Percentiles rank a stretch among this genome's conserved stretches.
phyloP scores from a whole-genome alignment of 139 green algal species.

The Closterium sp. region DNA sequence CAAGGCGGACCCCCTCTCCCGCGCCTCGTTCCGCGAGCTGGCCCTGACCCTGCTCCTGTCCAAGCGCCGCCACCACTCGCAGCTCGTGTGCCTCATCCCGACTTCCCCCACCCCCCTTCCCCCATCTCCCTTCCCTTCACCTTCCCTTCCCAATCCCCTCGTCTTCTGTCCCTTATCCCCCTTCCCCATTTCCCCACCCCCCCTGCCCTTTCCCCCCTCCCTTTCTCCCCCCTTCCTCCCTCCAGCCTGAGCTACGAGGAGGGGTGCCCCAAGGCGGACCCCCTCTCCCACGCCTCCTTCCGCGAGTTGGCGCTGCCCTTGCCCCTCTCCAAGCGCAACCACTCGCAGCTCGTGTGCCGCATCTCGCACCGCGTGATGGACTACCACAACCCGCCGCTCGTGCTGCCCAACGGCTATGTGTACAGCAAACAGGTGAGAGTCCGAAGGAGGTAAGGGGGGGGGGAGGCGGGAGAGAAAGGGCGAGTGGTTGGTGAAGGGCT shows the following conservation, averaged over 20 bases:
- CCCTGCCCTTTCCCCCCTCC: background rate
- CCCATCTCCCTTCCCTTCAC: background rate
- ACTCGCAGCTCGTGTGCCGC: slow-evolving; percentile 84
- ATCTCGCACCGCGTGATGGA: slow-evolving; percentile 82
- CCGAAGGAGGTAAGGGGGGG: too few species aligned
- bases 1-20: slow-evolving; percentile 71
- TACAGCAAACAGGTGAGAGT: slow-evolving; percentile 64
- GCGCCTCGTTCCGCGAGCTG: slow-evolving; percentile 69
- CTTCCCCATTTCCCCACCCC: background rate
- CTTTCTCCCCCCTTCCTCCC: background rate
- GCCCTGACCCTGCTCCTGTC: slow-evolving; percentile 74
- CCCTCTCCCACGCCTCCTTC: slow-evolving; percentile 72
- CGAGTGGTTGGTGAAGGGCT: too few species aligned
- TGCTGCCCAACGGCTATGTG: slow-evolving; percentile 86
- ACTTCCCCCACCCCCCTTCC: background rate
- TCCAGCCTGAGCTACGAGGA: slow-evolving; percentile 53
- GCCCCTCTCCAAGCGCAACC: slow-evolving; percentile 80
- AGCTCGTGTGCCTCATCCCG: slow-evolving; percentile 64
- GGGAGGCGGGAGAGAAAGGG: background rate
- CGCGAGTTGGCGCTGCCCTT: slow-evolving; percentile 70
- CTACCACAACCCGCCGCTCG: slow-evolving; percentile 88
- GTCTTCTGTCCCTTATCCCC: background rate
- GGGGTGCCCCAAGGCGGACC: slow-evolving; percentile 62
- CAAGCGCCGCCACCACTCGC: slow-evolving; percentile 83
- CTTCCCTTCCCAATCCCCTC: background rate